Percentiles rank a stretch among this genome's conserved stretches.
Conservation (phyloP, 768 basidiomycete genomes). For the Kwoniella mangroviensis region DNA sequence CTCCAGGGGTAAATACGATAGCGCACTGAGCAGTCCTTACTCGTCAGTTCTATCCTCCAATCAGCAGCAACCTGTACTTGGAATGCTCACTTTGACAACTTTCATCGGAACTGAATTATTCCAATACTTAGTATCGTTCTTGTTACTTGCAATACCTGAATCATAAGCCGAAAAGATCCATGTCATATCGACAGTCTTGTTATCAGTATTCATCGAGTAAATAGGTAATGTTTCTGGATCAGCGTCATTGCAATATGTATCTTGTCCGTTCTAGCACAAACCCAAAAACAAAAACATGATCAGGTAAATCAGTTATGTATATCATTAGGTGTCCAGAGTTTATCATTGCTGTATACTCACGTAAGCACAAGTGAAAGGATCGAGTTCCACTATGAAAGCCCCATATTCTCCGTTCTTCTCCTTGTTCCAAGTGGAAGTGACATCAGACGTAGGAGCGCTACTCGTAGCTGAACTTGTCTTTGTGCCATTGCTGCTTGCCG, state of each 20-base stretch:
- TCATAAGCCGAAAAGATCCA: background rate
- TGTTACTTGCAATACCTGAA: no score
- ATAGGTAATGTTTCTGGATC: background rate
- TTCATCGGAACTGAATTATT: background rate
- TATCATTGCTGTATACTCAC: constrained; percentile 6
- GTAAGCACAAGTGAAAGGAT: background rate
- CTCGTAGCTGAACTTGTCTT: background rate
- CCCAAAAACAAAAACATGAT: no score
- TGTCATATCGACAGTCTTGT: background rate
- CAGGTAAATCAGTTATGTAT: no score
- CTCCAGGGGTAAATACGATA: background rate
- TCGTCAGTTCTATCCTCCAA: no score
- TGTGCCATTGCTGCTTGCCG: background rate
- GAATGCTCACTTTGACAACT: background rate
- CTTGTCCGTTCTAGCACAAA: background rate
- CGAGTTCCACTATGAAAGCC: background rate
- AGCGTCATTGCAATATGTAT: background rate
- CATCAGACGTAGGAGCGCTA: background rate
- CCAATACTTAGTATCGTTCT: background rate
- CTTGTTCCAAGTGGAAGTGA: background rate
- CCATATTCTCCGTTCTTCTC: background rate
- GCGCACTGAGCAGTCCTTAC: background rate
- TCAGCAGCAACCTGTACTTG: background rate
- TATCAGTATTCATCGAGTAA: background rate
- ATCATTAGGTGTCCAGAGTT: no score